These are phyloP conservation scores for Fusarium haematococcum DNA, from an alignment of 2,329 filamentous ascomycete genomes.

Conservation along the genomic window DNA sequence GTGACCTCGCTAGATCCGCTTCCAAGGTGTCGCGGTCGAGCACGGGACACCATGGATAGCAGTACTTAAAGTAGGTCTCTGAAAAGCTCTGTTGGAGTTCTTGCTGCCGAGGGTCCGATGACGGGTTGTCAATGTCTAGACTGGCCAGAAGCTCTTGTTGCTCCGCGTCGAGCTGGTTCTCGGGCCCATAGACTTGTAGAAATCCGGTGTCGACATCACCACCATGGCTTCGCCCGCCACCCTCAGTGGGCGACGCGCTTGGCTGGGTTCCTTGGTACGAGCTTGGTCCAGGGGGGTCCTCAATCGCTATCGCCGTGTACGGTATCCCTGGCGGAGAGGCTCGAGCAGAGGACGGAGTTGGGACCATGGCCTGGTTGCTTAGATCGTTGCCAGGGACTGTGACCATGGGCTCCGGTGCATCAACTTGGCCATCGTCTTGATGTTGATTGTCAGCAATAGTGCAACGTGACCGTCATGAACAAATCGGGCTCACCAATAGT, in stretches of 20 bases:
- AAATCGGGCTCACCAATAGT: background rate
- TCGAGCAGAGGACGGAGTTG: conserved; percentile 5
- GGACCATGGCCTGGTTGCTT: background rate
- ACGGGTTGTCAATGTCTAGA: conserved; percentile 36
- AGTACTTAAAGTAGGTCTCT: conserved; percentile 57
- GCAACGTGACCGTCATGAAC: background rate
- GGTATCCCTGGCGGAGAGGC: conserved; percentile 4
- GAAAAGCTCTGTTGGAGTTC: conserved; percentile 54
- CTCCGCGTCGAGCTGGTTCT: conserved; percentile 47
- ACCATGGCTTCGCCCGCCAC: conserved; percentile 40
- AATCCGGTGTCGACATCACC: conserved; percentile 52
- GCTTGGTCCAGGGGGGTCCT: background rate
- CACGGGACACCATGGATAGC: conserved; percentile 57
- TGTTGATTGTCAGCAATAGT: background rate
- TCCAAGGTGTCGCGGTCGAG: conserved; percentile 48
- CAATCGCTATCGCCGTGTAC: background rate
- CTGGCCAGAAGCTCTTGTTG: conserved; percentile 46
- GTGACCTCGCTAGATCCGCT: conserved; percentile 48
- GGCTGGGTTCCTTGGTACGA: conserved; percentile 20
- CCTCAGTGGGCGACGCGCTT: conserved; percentile 35
- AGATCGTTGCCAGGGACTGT: background rate
- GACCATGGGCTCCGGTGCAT: background rate
- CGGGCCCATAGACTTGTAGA: conserved; percentile 49
- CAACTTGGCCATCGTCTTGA: background rate
- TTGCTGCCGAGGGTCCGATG: conserved; percentile 30